Percentiles rank a stretch among this genome's conserved stretches.
Evolutionary conservation across 2,329 filamentous ascomycete species (phyloP).

Genomic region (Diaporthe sp.): DNA sequence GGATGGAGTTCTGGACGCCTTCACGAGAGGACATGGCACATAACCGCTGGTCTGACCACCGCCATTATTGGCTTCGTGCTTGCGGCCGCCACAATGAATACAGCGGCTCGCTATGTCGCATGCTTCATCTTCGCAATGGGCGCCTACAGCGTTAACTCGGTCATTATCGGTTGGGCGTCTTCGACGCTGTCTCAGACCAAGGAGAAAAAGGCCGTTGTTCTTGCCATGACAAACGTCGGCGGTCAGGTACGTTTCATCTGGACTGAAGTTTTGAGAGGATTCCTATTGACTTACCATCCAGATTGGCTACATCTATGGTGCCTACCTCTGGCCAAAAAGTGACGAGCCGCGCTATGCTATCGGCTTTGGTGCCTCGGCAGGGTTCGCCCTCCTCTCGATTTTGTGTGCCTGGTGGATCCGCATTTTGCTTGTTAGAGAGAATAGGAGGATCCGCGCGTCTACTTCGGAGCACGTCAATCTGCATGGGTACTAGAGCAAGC

Average conservation of each 20-base stretch:
- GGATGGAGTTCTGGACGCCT: slow-evolving; percentile 59
- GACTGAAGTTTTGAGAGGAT: no score
- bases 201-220: slow-evolving; percentile 58
- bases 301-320: slow-evolving; percentile 55
- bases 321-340: slow-evolving; percentile 56
- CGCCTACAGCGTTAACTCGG: slow-evolving; percentile 56
- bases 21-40: slow-evolving; percentile 59
- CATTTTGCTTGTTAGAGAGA: slow-evolving; percentile 7
- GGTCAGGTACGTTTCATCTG: slow-evolving; percentile 28
- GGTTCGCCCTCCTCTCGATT: slow-evolving; percentile 19
- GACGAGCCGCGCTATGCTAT: slow-evolving; percentile 46
- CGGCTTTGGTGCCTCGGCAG: slow-evolving; percentile 31
- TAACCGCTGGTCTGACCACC: slow-evolving; percentile 54
- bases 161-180: slow-evolving; percentile 59
- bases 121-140: slow-evolving; percentile 55
- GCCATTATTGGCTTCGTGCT: slow-evolving; percentile 57
- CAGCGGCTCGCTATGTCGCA: slow-evolving; percentile 50
- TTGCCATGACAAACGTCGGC: slow-evolving; percentile 53
- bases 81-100: slow-evolving; percentile 50
- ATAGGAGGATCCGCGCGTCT: neutral
- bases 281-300: slow-evolving; percentile 42
- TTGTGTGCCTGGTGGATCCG: slow-evolving; percentile 28
- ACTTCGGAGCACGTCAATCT: slow-evolving; percentile 25
- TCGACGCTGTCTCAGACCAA: slow-evolving; percentile 58
- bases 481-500: neutral